Evolutionary conservation across 179 eudicot species (phyloP).

Genomic region (Carnegiea gigantea): DNA sequence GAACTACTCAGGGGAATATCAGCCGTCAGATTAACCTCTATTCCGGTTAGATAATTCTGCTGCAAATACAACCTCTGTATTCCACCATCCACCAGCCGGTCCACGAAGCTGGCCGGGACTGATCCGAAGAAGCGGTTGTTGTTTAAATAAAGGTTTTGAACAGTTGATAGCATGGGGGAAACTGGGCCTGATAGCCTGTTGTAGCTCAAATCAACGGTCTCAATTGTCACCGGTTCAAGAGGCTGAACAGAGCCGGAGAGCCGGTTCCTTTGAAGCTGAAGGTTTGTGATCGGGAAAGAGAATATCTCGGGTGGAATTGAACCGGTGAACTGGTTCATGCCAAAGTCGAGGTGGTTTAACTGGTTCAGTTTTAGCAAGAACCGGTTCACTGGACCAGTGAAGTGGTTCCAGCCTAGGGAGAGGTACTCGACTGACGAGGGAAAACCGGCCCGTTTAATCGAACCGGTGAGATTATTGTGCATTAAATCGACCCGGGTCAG

Average conservation of each 20-base stretch:
- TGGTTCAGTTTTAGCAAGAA: constrained; percentile 35
- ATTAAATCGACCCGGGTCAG: constrained; percentile 73
- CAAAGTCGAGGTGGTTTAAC: constrained; percentile 65
- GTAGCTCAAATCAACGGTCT: constrained; percentile 75
- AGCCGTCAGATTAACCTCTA: constrained; percentile 72
- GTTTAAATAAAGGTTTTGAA: constrained; percentile 62
- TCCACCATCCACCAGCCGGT: constrained; percentile 55
- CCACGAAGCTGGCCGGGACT: constrained; percentile 61
- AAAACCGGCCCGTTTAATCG: constrained; percentile 39
- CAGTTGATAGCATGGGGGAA: constrained; percentile 78
- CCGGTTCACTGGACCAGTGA: constrained; percentile 60
- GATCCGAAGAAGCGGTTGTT: constrained; percentile 82
- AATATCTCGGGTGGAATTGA: constrained; percentile 54
- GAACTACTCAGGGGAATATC: constrained; percentile 77
- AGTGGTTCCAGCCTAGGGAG: constrained; percentile 63
- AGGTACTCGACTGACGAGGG: constrained; percentile 66
- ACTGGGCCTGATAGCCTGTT: constrained; percentile 66
- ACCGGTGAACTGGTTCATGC: constrained; percentile 75
- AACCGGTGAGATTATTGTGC: constrained; percentile 71
- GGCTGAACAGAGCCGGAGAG: constrained; percentile 66
- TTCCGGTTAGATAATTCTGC: constrained; percentile 81
- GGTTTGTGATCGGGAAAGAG: constrained; percentile 53
- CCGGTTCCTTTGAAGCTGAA: constrained; percentile 63
- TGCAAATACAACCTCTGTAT: constrained; percentile 75
- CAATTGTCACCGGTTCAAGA: constrained; percentile 44